These are phyloP conservation scores for Paraconiothyrium brasiliense DNA, from an alignment of 2,329 filamentous ascomycete genomes.

Conservation along the genomic window DNA sequence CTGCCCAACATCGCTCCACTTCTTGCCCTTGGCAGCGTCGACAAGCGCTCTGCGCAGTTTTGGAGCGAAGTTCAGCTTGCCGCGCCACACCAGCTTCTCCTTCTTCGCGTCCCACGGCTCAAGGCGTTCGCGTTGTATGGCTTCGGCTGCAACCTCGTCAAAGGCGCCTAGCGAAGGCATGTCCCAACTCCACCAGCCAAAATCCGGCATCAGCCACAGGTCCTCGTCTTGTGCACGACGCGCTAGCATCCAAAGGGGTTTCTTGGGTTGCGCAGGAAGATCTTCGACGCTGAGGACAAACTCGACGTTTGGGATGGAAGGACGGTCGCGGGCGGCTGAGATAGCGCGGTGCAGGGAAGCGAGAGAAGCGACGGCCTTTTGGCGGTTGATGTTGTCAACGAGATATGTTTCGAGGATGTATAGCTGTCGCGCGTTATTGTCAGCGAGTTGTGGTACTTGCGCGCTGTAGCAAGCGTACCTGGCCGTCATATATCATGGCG, in stretches of 20 bases:
- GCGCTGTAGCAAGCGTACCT: conserved; percentile 30
- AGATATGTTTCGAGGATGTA: conserved; percentile 43
- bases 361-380: conserved; percentile 43
- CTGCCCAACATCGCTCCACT: conserved; percentile 46
- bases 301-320: conserved; percentile 44
- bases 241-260: conserved; percentile 44
- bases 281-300: conserved; percentile 47
- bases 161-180: conserved; percentile 43
- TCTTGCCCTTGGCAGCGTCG: conserved; percentile 40
- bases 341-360: conserved; percentile 43
- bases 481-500: conserved; percentile 41
- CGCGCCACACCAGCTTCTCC: conserved; percentile 47
- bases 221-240: conserved; percentile 43
- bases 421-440: conserved; percentile 27
- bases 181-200: conserved; percentile 49
- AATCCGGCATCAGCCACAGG: conserved; percentile 48
- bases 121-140: conserved; percentile 35
- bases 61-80: conserved; percentile 43
- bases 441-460: conserved; percentile 11
- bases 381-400: conserved; percentile 47
- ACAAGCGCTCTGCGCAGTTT: conserved; percentile 41
- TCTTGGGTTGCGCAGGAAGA: conserved; percentile 40
- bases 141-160: conserved; percentile 40
- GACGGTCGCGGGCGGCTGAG: conserved; percentile 31
- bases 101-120: conserved; percentile 45